Evolutionary conservation across 306 rosid species (phyloP).

Genomic region (Fragaria nilgerrensis): DNA sequence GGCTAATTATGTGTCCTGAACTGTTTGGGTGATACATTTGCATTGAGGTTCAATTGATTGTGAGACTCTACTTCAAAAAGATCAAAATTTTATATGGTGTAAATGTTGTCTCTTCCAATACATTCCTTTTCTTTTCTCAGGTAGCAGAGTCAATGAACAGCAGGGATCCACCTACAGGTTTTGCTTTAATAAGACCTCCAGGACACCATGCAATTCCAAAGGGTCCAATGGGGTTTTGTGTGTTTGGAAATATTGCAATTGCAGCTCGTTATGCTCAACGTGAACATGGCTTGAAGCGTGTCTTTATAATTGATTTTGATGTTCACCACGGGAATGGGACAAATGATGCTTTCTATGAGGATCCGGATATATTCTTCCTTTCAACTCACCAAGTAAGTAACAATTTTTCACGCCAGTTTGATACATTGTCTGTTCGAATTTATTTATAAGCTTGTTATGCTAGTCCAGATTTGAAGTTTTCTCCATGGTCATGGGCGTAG

Average conservation of each 20-base stretch:
- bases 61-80: background rate
- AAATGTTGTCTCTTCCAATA: conserved; percentile 3
- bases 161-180: conserved; percentile 66
- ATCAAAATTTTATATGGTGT: conserved; percentile 7
- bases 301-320: conserved; percentile 89
- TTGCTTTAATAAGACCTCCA: conserved; percentile 96
- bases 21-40: background rate
- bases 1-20: conserved; percentile 3
- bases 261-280: conserved; percentile 92
- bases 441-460: background rate
- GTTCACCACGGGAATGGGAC: conserved; percentile 98
- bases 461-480: background rate
- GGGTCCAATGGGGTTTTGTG: conserved; percentile 94
- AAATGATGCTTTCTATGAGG: conserved; percentile 85
- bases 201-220: conserved; percentile 95
- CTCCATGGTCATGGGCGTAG: too few relatives aligned
- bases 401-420: conserved; percentile 14
- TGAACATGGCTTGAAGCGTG: conserved; percentile 75
- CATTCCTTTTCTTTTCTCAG: conserved; percentile 30
- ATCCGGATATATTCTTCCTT: conserved; percentile 82
- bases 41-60: conserved; percentile 15
- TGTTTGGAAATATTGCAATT: conserved; percentile 88
- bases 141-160: conserved; percentile 65
- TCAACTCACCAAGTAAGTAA: conserved; percentile 90
- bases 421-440: background rate